Conservation (phyloP, 768 basidiomycete genomes). For the Boletus subcaerulescens region DNA sequence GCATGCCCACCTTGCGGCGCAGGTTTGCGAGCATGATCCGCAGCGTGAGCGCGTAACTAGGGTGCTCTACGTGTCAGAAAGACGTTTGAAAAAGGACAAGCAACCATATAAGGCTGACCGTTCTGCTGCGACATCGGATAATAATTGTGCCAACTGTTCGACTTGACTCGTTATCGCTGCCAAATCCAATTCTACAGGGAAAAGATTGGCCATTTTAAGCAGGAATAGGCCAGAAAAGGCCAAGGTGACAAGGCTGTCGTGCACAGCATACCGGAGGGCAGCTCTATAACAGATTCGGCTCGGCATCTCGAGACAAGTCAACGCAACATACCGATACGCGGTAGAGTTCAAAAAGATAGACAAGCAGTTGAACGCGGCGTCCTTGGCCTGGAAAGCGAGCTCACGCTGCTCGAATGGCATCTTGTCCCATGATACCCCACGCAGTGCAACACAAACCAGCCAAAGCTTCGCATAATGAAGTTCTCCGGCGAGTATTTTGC, state of each 20-base stretch:
- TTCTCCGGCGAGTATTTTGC: constrained; percentile 86
- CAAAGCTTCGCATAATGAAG: constrained; percentile 92
- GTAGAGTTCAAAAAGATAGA: constrained; percentile 79
- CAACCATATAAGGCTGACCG: constrained; percentile 42
- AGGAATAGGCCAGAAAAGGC: constrained; percentile 90
- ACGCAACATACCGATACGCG: constrained; percentile 65
- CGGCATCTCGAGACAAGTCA: background rate
- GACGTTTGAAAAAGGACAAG: background rate
- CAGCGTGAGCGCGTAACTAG: constrained; percentile 82
- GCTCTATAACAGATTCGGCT: constrained; percentile 45
- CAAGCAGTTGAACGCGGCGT: constrained; percentile 83
- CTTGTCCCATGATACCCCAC: constrained; percentile 93
- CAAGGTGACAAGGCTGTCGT: constrained; percentile 88
- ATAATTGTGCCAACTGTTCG: constrained; percentile 83
- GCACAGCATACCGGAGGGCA: constrained; percentile 89
- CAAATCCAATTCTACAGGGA: constrained; percentile 81
- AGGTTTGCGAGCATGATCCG: constrained; percentile 93
- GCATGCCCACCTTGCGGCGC: constrained; percentile 79
- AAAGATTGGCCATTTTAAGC: constrained; percentile 92
- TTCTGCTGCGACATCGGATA: constrained; percentile 93
- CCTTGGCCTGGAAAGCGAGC: constrained; percentile 92
- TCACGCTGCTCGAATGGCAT: constrained; percentile 95
- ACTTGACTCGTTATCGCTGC: constrained; percentile 76
- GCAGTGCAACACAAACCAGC: constrained; percentile 89
- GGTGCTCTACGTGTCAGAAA: constrained; percentile 10